Conservation (phyloP, 352 stramenopile species). For the Phytopythium ostracodes region DNA sequence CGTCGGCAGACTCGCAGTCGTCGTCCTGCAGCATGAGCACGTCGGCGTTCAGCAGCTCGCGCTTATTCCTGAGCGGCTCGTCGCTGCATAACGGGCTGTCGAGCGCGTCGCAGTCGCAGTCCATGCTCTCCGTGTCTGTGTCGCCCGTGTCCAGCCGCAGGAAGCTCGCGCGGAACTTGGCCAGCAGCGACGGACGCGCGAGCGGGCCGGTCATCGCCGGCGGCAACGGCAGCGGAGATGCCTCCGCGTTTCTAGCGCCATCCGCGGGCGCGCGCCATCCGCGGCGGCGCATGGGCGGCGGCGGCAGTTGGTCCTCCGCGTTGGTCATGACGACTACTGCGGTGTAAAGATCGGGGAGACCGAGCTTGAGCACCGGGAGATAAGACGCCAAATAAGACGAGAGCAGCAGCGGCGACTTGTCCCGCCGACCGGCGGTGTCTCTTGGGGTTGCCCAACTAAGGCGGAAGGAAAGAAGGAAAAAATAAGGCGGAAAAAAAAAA, state of each 20-base stretch:
- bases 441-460: too few species aligned
- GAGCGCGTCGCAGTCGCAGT: constrained; percentile 10
- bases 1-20: neutral
- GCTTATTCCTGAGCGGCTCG: neutral
- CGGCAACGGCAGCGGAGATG: neutral
- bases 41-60: constrained; percentile 10
- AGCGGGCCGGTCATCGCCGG: neutral
- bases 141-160: constrained; percentile 20
- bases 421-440: too few species aligned
- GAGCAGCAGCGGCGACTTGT: neutral
- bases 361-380: neutral
- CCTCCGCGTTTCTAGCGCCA: neutral
- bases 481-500: too few species aligned
- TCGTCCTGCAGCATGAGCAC: constrained; percentile 2
- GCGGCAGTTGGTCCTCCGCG: neutral
- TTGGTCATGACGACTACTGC: neutral
- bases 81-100: neutral
- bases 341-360: too few species aligned
- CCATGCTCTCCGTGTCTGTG: constrained; percentile 30
- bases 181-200: constrained; percentile 13
- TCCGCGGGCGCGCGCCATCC: neutral
- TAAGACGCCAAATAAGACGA: constrained; percentile 5
- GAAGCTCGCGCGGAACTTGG: constrained; percentile 28
- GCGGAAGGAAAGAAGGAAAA: too few species aligned
- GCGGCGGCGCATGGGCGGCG: neutral